These are phyloP conservation scores for Alternaria panax DNA, from an alignment of 2,329 filamentous ascomycete species.

Conservation along the genomic window DNA sequence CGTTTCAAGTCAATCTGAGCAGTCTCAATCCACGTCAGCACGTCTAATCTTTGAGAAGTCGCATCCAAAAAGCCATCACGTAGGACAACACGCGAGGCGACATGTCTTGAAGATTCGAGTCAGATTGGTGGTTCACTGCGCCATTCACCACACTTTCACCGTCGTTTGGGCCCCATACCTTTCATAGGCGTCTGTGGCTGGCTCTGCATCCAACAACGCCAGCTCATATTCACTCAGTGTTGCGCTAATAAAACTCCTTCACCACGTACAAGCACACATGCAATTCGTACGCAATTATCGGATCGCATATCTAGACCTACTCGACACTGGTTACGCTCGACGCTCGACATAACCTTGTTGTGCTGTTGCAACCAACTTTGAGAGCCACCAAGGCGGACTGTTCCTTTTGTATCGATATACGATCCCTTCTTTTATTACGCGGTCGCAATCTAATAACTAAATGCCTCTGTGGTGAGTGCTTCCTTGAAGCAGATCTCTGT, in stretches of 20 bases:
- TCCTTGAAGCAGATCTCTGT: rapidly evolving
- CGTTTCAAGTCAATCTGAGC: neutral
- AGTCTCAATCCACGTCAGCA: neutral
- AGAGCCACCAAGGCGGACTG: neutral
- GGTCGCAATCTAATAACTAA: rapidly evolving
- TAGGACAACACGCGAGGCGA: neutral
- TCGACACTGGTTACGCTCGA: neutral
- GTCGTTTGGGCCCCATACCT: neutral
- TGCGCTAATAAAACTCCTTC: neutral
- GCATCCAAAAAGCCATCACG: neutral
- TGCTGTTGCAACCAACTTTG: neutral
- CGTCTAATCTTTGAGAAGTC: neutral
- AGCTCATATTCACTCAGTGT: neutral
- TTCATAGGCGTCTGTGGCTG: neutral
- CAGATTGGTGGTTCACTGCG: neutral
- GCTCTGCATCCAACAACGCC: neutral
- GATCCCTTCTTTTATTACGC: neutral
- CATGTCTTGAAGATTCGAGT: neutral
- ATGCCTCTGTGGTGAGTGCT: neutral
- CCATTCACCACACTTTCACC: neutral
- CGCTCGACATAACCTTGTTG: neutral
- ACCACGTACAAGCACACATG: neutral
- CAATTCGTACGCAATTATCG: neutral
- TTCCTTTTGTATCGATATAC: too few species aligned
- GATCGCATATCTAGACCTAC: neutral